phyloP scores from a whole-genome alignment of 352 stramenopile species.

The Pythium coloratum region DNA sequence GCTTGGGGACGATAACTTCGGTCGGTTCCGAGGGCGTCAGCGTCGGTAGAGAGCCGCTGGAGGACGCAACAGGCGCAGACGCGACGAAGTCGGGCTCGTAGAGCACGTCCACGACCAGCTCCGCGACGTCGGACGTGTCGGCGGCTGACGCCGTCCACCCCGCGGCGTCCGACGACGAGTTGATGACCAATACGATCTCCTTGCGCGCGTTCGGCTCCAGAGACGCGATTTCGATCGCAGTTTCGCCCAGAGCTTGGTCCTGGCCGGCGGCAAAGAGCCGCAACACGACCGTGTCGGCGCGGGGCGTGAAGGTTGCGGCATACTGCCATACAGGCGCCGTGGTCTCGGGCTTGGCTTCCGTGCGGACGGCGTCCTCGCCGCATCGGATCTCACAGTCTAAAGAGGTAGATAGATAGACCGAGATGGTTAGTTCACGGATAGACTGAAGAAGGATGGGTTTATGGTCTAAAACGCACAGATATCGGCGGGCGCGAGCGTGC shows the following conservation, averaged over 20 bases:
- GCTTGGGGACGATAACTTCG: neutral
- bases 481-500: constrained; percentile 11
- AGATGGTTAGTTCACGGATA: neutral
- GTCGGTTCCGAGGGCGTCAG: constrained; percentile 4
- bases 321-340: constrained; percentile 51
- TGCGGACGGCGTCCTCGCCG: constrained; percentile 48
- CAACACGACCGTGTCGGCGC: constrained; percentile 46
- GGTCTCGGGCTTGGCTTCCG: constrained; percentile 43
- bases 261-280: constrained; percentile 53
- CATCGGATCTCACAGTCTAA: constrained; percentile 63
- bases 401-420: neutral
- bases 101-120: constrained; percentile 25
- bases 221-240: constrained; percentile 32
- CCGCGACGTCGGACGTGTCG: constrained; percentile 6
- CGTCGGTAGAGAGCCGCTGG: constrained; percentile 2
- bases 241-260: constrained; percentile 45
- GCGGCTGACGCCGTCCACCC: constrained; percentile 15
- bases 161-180: constrained; percentile 1
- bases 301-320: constrained; percentile 53
- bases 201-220: constrained; percentile 36
- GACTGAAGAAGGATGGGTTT: neutral
- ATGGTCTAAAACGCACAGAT: constrained; percentile 7
- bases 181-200: constrained; percentile 17
- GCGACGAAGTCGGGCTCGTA: constrained; percentile 23
- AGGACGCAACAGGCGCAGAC: neutral